A percentile compares a stretch with the other conserved stretches of the same genome.
Conservation (phyloP, 208 protist genomes). For the Leishmania aethiopica region DNA sequence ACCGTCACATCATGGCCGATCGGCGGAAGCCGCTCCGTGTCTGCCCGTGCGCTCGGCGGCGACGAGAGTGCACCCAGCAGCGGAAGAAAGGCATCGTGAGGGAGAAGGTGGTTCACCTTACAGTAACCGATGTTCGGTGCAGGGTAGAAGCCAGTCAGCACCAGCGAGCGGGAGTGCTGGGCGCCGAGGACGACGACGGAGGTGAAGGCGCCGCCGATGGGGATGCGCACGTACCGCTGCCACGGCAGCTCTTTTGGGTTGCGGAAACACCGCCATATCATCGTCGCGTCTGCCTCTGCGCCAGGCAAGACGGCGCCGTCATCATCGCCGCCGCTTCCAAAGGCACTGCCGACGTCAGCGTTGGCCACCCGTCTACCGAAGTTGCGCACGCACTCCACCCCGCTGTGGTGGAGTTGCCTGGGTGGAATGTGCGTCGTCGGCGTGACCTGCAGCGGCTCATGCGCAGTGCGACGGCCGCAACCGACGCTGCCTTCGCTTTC, state of each 20-base stretch:
- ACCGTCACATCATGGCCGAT: neutral
- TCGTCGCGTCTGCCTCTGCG: neutral
- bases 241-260: slow-evolving; percentile 33
- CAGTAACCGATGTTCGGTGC: slow-evolving; percentile 50
- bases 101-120: slow-evolving; percentile 41
- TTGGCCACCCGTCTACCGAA: neutral
- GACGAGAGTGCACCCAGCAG: slow-evolving; percentile 18
- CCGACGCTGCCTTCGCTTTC: neutral
- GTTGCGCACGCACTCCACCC: neutral
- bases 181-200: slow-evolving; percentile 41
- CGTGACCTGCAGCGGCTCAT: neutral
- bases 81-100: slow-evolving; percentile 24
- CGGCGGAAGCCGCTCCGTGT: neutral
- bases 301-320: neutral
- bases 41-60: neutral
- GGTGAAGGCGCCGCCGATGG: slow-evolving; percentile 50
- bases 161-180: slow-evolving; percentile 34
- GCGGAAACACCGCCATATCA: slow-evolving; percentile 33
- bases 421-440: neutral
- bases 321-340: neutral
- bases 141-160: slow-evolving; percentile 53
- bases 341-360: neutral
- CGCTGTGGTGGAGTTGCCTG: neutral
- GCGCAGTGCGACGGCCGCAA: neutral
- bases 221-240: slow-evolving; percentile 49